Percentiles rank a stretch among this genome's conserved stretches.
Evolutionary conservation across 805 yeast genomes (phyloP).

Genomic region (Hanseniaspora valbyensis): DNA sequence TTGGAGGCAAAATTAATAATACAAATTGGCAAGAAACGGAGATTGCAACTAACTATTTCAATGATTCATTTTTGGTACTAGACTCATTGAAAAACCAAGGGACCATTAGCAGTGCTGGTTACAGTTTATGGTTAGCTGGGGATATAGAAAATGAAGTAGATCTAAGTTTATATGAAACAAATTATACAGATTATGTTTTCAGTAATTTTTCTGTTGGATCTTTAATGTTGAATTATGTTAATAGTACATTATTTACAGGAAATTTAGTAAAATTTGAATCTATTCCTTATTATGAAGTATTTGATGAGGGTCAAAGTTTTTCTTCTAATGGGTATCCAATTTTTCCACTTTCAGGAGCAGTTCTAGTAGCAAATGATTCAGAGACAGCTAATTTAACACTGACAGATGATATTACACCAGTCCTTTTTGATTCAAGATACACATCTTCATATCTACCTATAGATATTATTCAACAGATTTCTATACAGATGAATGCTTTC

Average conservation of each 20-base stretch:
- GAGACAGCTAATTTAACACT: constrained; percentile 28
- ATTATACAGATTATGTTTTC: neutral
- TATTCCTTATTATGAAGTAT: constrained; percentile 32
- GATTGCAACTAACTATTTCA: constrained; percentile 17
- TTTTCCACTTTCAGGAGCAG: constrained; percentile 37
- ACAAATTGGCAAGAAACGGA: constrained; percentile 19
- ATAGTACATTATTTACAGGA: constrained; percentile 31
- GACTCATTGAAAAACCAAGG: constrained; percentile 26
- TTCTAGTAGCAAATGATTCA: constrained; percentile 36
- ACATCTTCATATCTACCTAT: constrained; percentile 43
- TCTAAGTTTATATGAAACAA: neutral
- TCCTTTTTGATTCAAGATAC: constrained; percentile 47
- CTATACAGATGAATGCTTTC: constrained; percentile 58
- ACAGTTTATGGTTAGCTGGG: constrained; percentile 34
- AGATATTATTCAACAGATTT: constrained; percentile 45
- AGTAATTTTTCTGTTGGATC: constrained; percentile 2
- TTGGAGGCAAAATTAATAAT: constrained; percentile 28
- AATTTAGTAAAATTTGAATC: constrained; percentile 41
- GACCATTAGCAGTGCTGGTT: constrained; percentile 33
- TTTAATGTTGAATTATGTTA: neutral
- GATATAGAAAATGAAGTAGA: constrained; percentile 9
- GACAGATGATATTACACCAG: constrained; percentile 37
- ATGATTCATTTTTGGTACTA: constrained; percentile 27
- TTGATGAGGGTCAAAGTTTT: constrained; percentile 15
- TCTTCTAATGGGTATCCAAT: constrained; percentile 33